Evolutionary conservation across 2,329 filamentous ascomycete genomes (phyloP).

Genomic region (Cadophora gregata): DNA sequence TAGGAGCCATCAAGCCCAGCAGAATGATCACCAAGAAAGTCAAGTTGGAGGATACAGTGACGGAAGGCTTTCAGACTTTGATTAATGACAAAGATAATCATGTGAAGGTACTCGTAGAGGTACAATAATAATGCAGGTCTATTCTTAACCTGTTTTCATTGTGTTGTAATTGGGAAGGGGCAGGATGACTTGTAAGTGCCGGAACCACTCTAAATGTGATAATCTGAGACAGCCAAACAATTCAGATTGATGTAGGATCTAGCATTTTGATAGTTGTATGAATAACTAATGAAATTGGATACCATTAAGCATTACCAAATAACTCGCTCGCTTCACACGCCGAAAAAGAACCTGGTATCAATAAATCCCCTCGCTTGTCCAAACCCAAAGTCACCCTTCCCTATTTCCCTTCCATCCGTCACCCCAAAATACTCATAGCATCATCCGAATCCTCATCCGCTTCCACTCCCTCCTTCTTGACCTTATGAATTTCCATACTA

Average conservation of each 20-base stretch:
- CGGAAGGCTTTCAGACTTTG: constrained; percentile 16
- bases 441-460: constrained; percentile 1
- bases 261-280: neutral
- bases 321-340: neutral
- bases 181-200: too few species aligned
- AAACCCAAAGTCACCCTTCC: too few species aligned
- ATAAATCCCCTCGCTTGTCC: neutral
- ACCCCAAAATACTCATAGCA: constrained; percentile 4
- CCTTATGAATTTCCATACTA: constrained; percentile 21
- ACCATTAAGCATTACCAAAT: neutral
- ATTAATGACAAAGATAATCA: constrained; percentile 21
- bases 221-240: too few species aligned
- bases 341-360: constrained; percentile 5
- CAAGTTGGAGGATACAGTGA: constrained; percentile 16
- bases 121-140: neutral
- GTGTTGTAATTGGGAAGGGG: too few species aligned
- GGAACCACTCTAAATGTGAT: too few species aligned
- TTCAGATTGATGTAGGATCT: neutral
- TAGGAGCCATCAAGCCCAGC: constrained; percentile 16
- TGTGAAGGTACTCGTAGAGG: constrained; percentile 19
- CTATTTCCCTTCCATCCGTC: neutral
- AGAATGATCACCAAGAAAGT: constrained; percentile 20
- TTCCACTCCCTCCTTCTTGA: neutral
- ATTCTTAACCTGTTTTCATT: neutral
- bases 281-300: neutral